These are phyloP conservation scores for Echinochloa phyllopogon DNA, from an alignment of 176 grass and related monocot species.

Conservation along the genomic window DNA sequence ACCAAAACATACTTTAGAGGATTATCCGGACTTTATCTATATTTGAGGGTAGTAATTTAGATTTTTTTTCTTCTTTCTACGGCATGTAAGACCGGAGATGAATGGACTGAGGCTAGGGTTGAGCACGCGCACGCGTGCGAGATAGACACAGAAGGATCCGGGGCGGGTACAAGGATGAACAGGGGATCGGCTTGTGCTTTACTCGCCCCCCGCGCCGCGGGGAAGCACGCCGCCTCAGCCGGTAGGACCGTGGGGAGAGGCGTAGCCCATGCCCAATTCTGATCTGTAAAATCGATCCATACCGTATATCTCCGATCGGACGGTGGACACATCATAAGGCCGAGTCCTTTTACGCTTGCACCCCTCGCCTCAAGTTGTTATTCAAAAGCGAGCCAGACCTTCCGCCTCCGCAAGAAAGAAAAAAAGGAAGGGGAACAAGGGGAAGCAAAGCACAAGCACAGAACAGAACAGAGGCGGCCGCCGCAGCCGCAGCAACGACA, in stretches of 20 bases:
- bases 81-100: background rate
- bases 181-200: background rate
- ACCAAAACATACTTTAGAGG: no score
- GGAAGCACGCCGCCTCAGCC: background rate
- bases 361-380: background rate
- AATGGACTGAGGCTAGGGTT: background rate
- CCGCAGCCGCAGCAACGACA: constrained; percentile 25
- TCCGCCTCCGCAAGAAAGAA: constrained; percentile 52
- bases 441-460: constrained; percentile 41
- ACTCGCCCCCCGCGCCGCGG: background rate
- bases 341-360: background rate
- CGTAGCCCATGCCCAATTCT: no score
- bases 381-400: constrained; percentile 24
- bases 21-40: no score
- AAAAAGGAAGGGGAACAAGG: background rate
- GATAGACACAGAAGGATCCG: background rate
- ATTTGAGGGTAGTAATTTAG: no score
- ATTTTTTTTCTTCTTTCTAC: background rate
- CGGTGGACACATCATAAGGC: background rate
- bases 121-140: background rate
- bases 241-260: no score
- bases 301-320: background rate
- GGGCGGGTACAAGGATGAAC: background rate
- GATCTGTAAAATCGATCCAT: background rate
- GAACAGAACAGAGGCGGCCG: constrained; percentile 11